These are phyloP conservation scores for Podila verticillata DNA, from an alignment of 192 early-diverging fungal genomes.

Conservation along the genomic window DNA sequence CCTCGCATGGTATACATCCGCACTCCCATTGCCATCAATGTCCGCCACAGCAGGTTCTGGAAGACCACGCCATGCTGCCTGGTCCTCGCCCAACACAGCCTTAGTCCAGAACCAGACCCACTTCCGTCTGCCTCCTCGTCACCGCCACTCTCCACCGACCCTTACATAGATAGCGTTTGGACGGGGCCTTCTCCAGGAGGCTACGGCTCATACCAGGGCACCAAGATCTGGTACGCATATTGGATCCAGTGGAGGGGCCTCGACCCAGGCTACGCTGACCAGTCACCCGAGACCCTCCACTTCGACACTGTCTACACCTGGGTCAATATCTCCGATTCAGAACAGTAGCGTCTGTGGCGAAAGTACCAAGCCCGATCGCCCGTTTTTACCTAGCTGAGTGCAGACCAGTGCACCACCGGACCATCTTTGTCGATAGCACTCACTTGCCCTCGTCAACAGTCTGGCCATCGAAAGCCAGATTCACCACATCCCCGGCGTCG, in stretches of 20 bases:
- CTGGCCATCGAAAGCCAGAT: constrained; percentile 51
- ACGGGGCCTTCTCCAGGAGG: too few species aligned
- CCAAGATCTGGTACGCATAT: constrained; percentile 11
- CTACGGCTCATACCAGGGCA: too few species aligned
- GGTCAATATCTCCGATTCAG: constrained; percentile 53
- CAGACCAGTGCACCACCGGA: constrained; percentile 32
- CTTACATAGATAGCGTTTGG: too few species aligned
- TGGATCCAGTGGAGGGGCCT: constrained; percentile 39
- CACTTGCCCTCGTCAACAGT: constrained; percentile 51
- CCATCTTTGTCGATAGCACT: constrained; percentile 23
- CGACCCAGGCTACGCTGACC: constrained; percentile 7
- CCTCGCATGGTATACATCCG: constrained; percentile 26
- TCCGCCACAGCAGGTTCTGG: neutral
- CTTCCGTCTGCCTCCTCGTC: neutral
- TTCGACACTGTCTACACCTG: constrained; percentile 55
- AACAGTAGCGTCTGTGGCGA: constrained; percentile 1
- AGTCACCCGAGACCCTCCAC: neutral
- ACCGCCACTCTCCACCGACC: too few species aligned
- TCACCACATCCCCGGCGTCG: constrained; percentile 24
- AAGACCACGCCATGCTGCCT: constrained; percentile 17
- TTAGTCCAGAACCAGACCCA: neutral
- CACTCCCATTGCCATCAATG: constrained; percentile 4
- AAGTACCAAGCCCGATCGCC: constrained; percentile 7
- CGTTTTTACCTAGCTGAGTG: constrained; percentile 5
- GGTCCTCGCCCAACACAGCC: constrained; percentile 24